Conservation (phyloP, 2,329 filamentous ascomycete species). For the Leptographium wingfieldii region DNA sequence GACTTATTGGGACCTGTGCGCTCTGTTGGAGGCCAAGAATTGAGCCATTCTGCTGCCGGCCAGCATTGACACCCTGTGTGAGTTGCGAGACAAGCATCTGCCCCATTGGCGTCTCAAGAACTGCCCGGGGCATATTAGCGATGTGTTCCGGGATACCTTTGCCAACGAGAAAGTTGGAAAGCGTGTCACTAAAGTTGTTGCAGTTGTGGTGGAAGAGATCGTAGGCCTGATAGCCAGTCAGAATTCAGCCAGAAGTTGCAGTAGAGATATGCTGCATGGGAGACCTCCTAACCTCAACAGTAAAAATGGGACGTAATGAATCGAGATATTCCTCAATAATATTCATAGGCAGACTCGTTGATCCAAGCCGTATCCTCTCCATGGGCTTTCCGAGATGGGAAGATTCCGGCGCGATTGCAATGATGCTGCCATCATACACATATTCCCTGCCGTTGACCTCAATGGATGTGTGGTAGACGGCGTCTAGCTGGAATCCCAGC, state of each 20-base stretch:
- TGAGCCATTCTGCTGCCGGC: conserved; percentile 34
- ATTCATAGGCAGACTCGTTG: conserved; percentile 65
- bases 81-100: conserved; percentile 72
- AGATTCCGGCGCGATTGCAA: conserved; percentile 64
- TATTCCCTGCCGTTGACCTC: conserved; percentile 79
- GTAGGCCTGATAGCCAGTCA: conserved; percentile 52
- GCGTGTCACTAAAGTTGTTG: conserved; percentile 94
- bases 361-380: conserved; percentile 61
- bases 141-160: conserved; percentile 83
- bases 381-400: conserved; percentile 82
- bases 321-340: conserved; percentile 80
- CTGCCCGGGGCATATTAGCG: conserved; percentile 68
- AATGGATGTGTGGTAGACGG: conserved; percentile 89
- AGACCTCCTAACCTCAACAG: conserved; percentile 42
- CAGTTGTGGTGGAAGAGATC: conserved; percentile 88
- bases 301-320: conserved; percentile 72
- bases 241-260: neutral
- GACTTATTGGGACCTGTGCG: neutral
- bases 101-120: conserved; percentile 77
- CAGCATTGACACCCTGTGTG: conserved; percentile 36
- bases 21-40: conserved; percentile 36
- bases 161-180: conserved; percentile 79
- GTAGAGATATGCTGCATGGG: neutral
- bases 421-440: conserved; percentile 78
- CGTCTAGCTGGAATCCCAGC: conserved; percentile 59